phyloP scores from a whole-genome alignment of 331 rosid genomes.

The Ulmus americana region DNA sequence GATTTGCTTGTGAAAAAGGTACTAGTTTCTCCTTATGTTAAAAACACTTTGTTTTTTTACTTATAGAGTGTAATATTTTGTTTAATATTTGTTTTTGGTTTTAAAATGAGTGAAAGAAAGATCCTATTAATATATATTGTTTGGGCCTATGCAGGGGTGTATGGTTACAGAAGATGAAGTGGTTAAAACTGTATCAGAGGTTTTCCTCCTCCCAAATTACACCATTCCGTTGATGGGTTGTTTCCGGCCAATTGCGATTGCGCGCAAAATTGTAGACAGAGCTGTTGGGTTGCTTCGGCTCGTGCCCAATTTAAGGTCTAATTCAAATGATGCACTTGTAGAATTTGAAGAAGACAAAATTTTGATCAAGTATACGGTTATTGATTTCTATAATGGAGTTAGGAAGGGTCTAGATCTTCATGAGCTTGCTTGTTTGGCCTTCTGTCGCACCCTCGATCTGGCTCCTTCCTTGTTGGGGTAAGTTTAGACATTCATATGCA shows the following conservation, averaged over 20 bases:
- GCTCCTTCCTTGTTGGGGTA: conserved; percentile 60
- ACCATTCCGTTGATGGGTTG: conserved; percentile 68
- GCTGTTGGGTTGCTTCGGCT: conserved; percentile 49
- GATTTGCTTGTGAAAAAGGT: conserved; percentile 39
- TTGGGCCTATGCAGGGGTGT: conserved; percentile 32
- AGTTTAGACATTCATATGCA: conserved; percentile 4
- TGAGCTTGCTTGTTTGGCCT: conserved; percentile 73
- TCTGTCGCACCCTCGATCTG: conserved; percentile 72
- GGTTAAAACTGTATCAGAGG: conserved; percentile 41
- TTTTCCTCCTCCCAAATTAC: conserved; percentile 61
- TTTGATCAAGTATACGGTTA: conserved; percentile 39
- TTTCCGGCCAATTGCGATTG: conserved; percentile 55
- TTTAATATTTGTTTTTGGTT: neutral
- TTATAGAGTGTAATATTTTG: neutral
- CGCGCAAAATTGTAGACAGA: conserved; percentile 41
- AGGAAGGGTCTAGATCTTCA: conserved; percentile 84
- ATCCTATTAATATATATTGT: neutral
- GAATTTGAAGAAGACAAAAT: conserved; percentile 25
- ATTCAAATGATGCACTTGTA: conserved; percentile 21
- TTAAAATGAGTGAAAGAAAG: neutral
- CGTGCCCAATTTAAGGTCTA: conserved; percentile 56
- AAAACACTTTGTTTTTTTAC: neutral
- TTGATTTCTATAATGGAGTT: conserved; percentile 35
- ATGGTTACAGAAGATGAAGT: conserved; percentile 55
- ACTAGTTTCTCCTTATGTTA: neutral